Base-by-base conservation (phyloP, 176 grass and related monocot species). In the Musa beccarii region DNA sequence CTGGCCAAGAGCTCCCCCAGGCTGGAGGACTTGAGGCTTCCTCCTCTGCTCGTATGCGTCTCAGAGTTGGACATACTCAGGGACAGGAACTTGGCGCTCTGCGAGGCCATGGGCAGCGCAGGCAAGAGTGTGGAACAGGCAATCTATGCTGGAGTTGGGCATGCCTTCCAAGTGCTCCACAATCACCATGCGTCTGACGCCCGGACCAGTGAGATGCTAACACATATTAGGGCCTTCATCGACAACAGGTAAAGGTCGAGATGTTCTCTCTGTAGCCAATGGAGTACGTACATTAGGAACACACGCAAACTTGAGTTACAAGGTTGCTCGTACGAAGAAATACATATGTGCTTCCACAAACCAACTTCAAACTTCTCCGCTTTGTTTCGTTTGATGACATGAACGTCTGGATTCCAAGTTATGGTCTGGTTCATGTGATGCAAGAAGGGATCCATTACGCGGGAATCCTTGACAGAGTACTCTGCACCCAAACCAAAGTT, bases 131-230 rank as follows among this genome's bases (percentile, higher is more conserved):
- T 94, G 80, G 88, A 99, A 57, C 86, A 87, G 75, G 88, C 82
- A 66, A 51, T 75, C 72, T 92, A 89, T 82, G 82, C 84, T 53
- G 95, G 91, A 75, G 95, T 99, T 54, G 95, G 95, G 1, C 95
- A 99, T 78, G 90, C 90, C 55, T 99, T 99, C 87, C 95, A 99
- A 84, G 86, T 94, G 51, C 89, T 99, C 28, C 81, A 94, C 80
- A 94, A 94, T 79, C 81, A 78, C 87, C 84, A 90, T 49, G 73
- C 89, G n/a, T 89, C 95, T 59, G 86, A 92, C 74, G 75, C 78
- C 16, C 81, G 95, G 78, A 94, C 88, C 63, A 79, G 84, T 77
- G 95, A 99, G 84, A 87, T 99, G 90, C 79, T 99, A 68, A 64
- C 69, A 11, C 84, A 91, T 79, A 85, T 94, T 79, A 89, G 76